These are phyloP conservation scores for Laguncularia racemosa DNA, from an alignment of 345 rosid species.

Conservation along the genomic window DNA sequence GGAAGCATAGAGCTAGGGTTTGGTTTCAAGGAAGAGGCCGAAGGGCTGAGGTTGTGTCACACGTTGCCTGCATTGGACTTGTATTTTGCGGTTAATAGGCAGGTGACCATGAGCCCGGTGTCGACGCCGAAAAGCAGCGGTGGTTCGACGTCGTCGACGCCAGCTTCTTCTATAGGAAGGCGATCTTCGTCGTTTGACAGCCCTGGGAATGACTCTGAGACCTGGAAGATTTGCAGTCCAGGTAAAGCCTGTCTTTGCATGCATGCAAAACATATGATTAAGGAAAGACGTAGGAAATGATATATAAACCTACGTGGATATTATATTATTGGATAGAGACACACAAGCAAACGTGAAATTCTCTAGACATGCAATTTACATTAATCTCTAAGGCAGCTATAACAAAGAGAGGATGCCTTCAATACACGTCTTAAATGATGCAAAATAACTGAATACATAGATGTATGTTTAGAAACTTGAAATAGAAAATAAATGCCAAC, in stretches of 20 bases:
- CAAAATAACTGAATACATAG: too few species aligned
- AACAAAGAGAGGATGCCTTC: too few species aligned
- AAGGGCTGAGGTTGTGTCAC: slow-evolving; percentile 55
- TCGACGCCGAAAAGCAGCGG: slow-evolving; percentile 54
- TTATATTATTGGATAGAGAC: background rate
- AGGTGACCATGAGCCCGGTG: slow-evolving; percentile 57
- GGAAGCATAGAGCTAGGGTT: slow-evolving; percentile 96
- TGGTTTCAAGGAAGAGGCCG: slow-evolving; percentile 83
- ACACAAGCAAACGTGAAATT: too few species aligned
- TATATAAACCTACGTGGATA: background rate
- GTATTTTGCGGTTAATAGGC: slow-evolving; percentile 86
- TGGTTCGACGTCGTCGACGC: slow-evolving; percentile 8
- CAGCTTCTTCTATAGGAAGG: slow-evolving; percentile 31
- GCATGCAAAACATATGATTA: too few species aligned
- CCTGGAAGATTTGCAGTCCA: slow-evolving; percentile 67
- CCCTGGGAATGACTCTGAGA: slow-evolving; percentile 49
- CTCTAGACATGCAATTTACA: too few species aligned
- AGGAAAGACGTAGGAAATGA: too few species aligned
- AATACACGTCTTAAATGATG: too few species aligned
- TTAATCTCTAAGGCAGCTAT: too few species aligned
- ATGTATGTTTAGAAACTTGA: too few species aligned
- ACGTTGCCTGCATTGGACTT: slow-evolving; percentile 87
- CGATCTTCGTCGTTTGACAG: slow-evolving; percentile 66
- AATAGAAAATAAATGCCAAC: too few species aligned
- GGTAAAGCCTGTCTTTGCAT: slow-evolving; percentile 24